Evolutionary conservation across 805 yeast genomes (phyloP), one percentile per base, ranked within the genome.

Genomic region (Cyberlindnera mississippiensis): DNA sequence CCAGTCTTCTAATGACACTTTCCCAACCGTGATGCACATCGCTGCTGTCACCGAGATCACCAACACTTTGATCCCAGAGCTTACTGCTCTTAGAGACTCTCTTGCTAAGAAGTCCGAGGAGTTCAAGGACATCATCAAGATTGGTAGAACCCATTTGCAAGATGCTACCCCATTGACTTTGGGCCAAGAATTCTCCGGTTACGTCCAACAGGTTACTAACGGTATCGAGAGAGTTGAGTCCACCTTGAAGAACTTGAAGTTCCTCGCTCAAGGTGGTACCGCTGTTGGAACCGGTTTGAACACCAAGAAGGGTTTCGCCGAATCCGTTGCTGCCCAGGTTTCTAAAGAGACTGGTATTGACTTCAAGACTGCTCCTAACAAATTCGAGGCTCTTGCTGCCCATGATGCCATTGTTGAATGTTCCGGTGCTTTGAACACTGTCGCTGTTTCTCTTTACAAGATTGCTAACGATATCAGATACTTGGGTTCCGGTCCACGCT

Each of bases 1-100:
- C 15, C 98, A 93, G 72, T 87, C 96, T n/a, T 88, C 96, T 35
- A 93, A 93, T 67, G 99, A 93, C 70, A 93, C 98, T 41, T 93
- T 93, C 85, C 99, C 99, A 55, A 90, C 99, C 28, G 99, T 91
- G 42, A 93, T 93, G 99, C 99, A 93, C 73, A 91, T 93, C 68
- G 97, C 99, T 43, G 96, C 98, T 15, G 96, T 90, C 50, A 77
- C 85, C 33, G 96, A 91, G 72, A 85, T 91, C 69, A 70, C 82
- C 41, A 59, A 76, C 61, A 71, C 73, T 32, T 75, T 93, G 65
- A 55, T 91, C 40, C 99, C 99, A 14, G 86, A 88, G 60, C 74
- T 93, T 61, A 72, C 76, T 44, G 72, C 69, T 33, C 80, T 93
- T 60, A 85, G 85, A 66, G 85, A 82, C 59, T 73, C 96, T n/a